Evolutionary conservation across 805 yeast species (phyloP).

Genomic region (Lipomyces orientalis): DNA sequence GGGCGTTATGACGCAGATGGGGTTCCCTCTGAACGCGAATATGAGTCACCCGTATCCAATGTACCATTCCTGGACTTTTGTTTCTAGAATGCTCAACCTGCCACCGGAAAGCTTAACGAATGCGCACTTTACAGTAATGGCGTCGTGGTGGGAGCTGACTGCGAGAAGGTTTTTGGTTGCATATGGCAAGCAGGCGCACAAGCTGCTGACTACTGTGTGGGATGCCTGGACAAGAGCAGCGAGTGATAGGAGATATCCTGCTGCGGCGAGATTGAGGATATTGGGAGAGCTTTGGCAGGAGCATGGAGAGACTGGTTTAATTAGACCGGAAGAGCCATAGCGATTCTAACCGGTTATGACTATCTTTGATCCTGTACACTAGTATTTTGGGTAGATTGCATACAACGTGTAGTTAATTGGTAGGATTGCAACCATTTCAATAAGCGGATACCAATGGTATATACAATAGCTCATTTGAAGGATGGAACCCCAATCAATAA

Average conservation of each 20-base stretch:
- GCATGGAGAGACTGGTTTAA: conserved; percentile 53
- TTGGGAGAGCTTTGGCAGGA: conserved; percentile 79
- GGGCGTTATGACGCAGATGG: conserved; percentile 69
- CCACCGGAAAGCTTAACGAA: conserved; percentile 59
- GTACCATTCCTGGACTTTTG: conserved; percentile 66
- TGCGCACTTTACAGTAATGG: conserved; percentile 71
- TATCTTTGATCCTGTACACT: not conserved
- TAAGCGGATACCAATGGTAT: not conserved
- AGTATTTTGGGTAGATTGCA: not conserved
- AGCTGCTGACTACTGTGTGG: conserved; percentile 58
- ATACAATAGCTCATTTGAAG: not conserved
- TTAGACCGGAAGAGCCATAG: conserved; percentile 52
- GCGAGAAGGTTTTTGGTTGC: conserved; percentile 59
- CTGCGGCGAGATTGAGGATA: conserved; percentile 76
- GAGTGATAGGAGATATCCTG: conserved; percentile 62
- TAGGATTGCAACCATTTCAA: not conserved
- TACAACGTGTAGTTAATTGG: not conserved
- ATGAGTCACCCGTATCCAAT: conserved; percentile 61
- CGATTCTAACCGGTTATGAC: not conserved
- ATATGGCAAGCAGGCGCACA: conserved; percentile 74
- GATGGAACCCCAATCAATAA: not conserved
- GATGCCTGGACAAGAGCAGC: conserved; percentile 60
- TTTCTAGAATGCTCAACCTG: conserved; percentile 73
- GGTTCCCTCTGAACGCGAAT: conserved; percentile 38
- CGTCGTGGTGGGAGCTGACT: conserved; percentile 92